Base-by-base conservation (phyloP, 2,329 filamentous ascomycete species). In the Fusarium sulawesiense region DNA sequence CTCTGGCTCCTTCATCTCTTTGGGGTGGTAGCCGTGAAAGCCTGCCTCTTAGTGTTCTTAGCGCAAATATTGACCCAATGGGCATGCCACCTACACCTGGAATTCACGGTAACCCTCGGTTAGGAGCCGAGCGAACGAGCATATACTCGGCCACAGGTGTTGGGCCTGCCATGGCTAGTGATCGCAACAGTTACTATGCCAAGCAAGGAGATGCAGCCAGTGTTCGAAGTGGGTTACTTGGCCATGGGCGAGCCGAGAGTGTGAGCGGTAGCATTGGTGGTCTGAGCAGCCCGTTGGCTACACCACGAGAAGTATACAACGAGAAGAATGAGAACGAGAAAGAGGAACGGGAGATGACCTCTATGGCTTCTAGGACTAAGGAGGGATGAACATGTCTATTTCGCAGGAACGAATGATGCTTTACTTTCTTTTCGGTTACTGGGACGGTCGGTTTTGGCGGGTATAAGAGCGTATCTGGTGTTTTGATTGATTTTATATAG, bases 1-100 rank as follows among this genome's bases (percentile, higher is more conserved):
- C 93, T 4, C 83, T 97, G n/a, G 92, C 93, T 2, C 93, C 93
- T 0, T 93, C 91, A 0, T 94, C 92, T 1, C 84, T 95, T 7
- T 96, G 92, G 85, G 93, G 93, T 46, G 92, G 92, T 45, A 93
- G 91, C 75, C 89, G 92, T 65, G 93, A 96, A 79, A 92, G 89
- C 45, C 84, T 96, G 3, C 93, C 93, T 0, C 83, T 96, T 27
- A 94, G 91, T 75, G 89, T 95, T 8, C 84, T 96, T 37, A 93
- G 91, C 75, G 87, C 89, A 61, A 93, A 90, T 75, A 83, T 91
- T 34, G 89, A 91, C 40, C 80, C 82, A 18, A 70, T 76, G 34
- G 80, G 82, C 61, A 77, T 84, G 50, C 80, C 83, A 2, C 73
- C 80, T 4, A 83, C 85, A 21, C 80, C 86, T 2, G 84, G 84